A percentile compares a stretch with the other conserved stretches of the same genome.
Conservation (phyloP, 495 filamentous ascomycete genomes). For the Neurospora intermedia region DNA sequence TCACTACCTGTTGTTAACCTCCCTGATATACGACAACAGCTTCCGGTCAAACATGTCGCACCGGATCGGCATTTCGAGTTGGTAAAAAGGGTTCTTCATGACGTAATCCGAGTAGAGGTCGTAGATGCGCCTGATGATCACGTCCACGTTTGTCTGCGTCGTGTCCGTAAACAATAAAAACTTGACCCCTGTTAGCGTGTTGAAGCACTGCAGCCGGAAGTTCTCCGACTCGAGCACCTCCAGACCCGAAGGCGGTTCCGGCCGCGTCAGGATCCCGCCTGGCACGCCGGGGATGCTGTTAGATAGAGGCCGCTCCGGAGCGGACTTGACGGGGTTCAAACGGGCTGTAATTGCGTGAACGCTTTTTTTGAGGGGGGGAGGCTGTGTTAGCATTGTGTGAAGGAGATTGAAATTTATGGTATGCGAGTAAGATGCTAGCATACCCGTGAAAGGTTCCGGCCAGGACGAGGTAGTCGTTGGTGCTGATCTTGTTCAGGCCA, state of each 20-base stretch:
- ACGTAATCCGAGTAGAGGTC: constrained; percentile 95
- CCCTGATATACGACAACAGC: constrained; percentile 60
- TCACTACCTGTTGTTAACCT: constrained; percentile 40
- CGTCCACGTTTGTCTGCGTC: constrained; percentile 75
- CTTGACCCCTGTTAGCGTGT: constrained; percentile 86
- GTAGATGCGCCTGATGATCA: constrained; percentile 71
- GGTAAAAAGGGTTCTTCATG: constrained; percentile 99
- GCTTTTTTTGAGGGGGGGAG: constrained; percentile 30
- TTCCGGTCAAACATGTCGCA: constrained; percentile 91
- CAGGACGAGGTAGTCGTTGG: constrained; percentile 94
- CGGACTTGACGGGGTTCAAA: constrained; percentile 49
- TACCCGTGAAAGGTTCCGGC: constrained; percentile 96
- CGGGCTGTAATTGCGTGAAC: constrained; percentile 87
- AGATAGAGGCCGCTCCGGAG: constrained; percentile 14
- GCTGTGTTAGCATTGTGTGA: not conserved
- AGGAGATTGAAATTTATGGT: not conserved
- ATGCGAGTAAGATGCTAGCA: constrained; percentile 3
- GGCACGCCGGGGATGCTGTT: constrained; percentile 30
- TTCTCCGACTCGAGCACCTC: constrained; percentile 85
- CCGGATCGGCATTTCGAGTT: constrained; percentile 91
- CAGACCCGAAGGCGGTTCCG: constrained; percentile 57
- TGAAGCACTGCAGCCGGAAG: constrained; percentile 92
- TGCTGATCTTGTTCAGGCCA: constrained; percentile 71
- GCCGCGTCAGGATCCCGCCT: constrained; percentile 39
- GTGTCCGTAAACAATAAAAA: constrained; percentile 94